Base-by-base conservation (phyloP, 2,329 filamentous ascomycete genomes). In the Akanthomyces muscarius region DNA sequence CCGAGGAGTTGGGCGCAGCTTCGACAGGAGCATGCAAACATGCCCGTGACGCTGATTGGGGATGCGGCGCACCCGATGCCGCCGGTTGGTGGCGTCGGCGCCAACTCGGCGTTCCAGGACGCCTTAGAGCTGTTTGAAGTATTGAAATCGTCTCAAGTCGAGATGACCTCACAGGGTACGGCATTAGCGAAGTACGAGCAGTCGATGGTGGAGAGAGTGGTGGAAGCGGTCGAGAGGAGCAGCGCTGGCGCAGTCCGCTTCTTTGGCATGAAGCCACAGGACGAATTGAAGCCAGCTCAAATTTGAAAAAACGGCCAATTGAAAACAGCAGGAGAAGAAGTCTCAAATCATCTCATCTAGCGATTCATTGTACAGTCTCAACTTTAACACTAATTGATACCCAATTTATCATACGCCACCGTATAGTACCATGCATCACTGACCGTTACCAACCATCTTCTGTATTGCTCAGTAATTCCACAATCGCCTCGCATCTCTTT, bases 61-160 rank as follows among this genome's bases (percentile, higher is more conserved):
- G 65, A 66, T 7, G 66, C 66, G 10, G 63, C 61, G 14, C 65
- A 67, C 3, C 53, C 63, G 7, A 65, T 66, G 63, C 47, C 61
- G 16, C 61, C 65, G 0, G 58, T 62, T 1, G 65, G 65, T 8
- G 63, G 61, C 5, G 59, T 62, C 7, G 65, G 65, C 25, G 63
- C 59, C n/a, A 62, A 63, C 52, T 50, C 59, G 1, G 65, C 65
- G 0, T 64, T 65, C 16, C 33, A 64, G 36, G 63, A 66, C 18
- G 61, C 63, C 6, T 25, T 25, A 13, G 65, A 62, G 16, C 33
- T 66, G 41, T 53, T 41, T 33, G 7, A 48, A 21, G 57, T 45
- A 5, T 38, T 48, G 21, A 44, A 5, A 38, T 28, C 4, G 47
- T 21, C 13, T n/a, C 7, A 14, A 18, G 25, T 18, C 50, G 52